Conservation (phyloP, 2,329 filamentous ascomycete species). For the Botryosphaeria agaves region DNA sequence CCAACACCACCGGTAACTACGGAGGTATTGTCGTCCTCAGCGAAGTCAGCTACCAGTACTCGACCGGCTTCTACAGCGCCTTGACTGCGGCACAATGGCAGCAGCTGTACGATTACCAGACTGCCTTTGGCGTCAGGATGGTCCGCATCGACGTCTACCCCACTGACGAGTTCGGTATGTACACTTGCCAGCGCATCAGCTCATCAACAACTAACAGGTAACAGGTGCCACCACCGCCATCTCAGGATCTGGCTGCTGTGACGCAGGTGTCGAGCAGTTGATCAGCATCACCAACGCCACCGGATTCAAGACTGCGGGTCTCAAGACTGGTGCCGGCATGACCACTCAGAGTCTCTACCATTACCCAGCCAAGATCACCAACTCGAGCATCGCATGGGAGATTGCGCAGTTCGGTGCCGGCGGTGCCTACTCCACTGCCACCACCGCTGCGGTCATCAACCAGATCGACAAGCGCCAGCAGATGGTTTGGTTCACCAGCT, state of each 20-base stretch:
- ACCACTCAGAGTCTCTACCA: slow-evolving; percentile 37
- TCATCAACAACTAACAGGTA: background rate
- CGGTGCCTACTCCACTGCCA: slow-evolving; percentile 19
- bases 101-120: slow-evolving; percentile 38
- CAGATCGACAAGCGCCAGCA: slow-evolving; percentile 38
- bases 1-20: slow-evolving; percentile 34
- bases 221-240: slow-evolving; percentile 10
- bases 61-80: slow-evolving; percentile 30
- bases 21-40: slow-evolving; percentile 39
- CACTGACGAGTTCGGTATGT: slow-evolving; percentile 28
- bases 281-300: slow-evolving; percentile 36
- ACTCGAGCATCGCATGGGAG: slow-evolving; percentile 34
- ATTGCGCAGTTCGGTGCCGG: slow-evolving; percentile 36
- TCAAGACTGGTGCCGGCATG: slow-evolving; percentile 32
- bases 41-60: slow-evolving; percentile 38
- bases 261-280: slow-evolving; percentile 29
- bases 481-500: slow-evolving; percentile 43
- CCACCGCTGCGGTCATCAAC: slow-evolving; percentile 42
- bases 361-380: slow-evolving; percentile 37
- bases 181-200: too few species aligned
- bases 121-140: slow-evolving; percentile 40
- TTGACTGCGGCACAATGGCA: slow-evolving; percentile 39
- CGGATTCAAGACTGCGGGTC: slow-evolving; percentile 35
- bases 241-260: slow-evolving; percentile 29
- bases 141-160: slow-evolving; percentile 42